A percentile compares a stretch with the other conserved stretches of the same genome.
Evolutionary conservation across 495 filamentous ascomycete species (phyloP).

Genomic region (Friedmanniomyces endolithicus): DNA sequence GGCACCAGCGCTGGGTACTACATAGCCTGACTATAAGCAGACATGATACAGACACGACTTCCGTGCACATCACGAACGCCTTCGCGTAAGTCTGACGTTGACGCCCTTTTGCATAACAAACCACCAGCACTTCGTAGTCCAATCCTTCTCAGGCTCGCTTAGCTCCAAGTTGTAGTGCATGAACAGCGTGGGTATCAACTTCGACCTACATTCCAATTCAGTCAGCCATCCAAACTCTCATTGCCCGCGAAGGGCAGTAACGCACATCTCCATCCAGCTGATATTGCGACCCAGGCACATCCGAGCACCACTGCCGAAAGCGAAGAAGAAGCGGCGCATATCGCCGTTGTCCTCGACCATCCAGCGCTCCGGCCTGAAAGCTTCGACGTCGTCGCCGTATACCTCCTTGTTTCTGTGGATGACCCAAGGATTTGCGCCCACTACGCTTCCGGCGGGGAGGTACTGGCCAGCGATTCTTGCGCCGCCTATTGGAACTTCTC

Average conservation of each 20-base stretch:
- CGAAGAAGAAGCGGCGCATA: conserved; percentile 27
- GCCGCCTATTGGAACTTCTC: conserved; percentile 21
- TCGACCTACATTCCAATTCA: conserved; percentile 1
- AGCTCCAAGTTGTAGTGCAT: conserved; percentile 23
- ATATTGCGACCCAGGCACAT: conserved; percentile 27
- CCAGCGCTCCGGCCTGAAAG: conserved; percentile 23
- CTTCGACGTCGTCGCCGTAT: conserved; percentile 23
- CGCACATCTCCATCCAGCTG: conserved; percentile 27
- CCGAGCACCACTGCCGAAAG: conserved; percentile 26
- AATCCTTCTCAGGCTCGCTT: conserved; percentile 19
- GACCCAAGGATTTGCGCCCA: conserved; percentile 27
- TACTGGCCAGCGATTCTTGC: conserved; percentile 19
- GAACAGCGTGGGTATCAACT: conserved; percentile 25
- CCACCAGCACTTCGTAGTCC: conserved; percentile 19
- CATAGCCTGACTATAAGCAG: too few species aligned
- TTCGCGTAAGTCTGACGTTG: conserved; percentile 10
- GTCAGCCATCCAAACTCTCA: background rate
- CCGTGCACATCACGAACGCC: background rate
- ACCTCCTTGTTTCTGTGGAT: conserved; percentile 22
- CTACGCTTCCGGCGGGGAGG: conserved; percentile 20
- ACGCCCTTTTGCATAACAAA: conserved; percentile 22
- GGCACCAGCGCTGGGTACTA: too few species aligned
- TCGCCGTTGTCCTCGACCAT: conserved; percentile 16
- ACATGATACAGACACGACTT: too few species aligned
- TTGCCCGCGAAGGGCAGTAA: background rate